Conservation (phyloP, 352 stramenopile species). For the Globisporangium orthogonon region DNA sequence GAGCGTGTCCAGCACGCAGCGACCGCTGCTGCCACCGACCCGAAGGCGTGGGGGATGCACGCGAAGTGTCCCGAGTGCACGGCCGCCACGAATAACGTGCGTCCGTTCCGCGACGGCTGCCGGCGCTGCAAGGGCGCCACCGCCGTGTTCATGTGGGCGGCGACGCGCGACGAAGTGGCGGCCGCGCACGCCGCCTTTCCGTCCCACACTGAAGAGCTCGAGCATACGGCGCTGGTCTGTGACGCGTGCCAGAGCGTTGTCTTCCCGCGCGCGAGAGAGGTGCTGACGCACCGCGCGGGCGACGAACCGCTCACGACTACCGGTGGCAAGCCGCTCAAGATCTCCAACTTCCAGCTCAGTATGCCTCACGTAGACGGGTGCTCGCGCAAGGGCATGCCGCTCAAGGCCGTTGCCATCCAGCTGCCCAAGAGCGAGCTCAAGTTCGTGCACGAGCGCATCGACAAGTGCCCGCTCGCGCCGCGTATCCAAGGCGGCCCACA, state of each 20-base stretch:
- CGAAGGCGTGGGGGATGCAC: slow-evolving; percentile 20
- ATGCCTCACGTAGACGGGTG: slow-evolving; percentile 88
- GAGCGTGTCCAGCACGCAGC: slow-evolving; percentile 24
- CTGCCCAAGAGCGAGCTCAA: slow-evolving; percentile 84
- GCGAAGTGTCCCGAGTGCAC: slow-evolving; percentile 82
- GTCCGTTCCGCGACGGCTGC: slow-evolving; percentile 80
- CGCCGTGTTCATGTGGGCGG: slow-evolving; percentile 65
- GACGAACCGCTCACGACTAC: slow-evolving; percentile 41
- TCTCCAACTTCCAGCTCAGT: slow-evolving; percentile 81
- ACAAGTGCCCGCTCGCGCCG: slow-evolving; percentile 52
- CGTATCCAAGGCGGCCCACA: slow-evolving; percentile 50
- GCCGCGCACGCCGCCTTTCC: slow-evolving; percentile 67
- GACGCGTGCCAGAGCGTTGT: slow-evolving; percentile 66
- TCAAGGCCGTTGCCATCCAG: slow-evolving; percentile 57
- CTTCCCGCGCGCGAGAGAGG: slow-evolving; percentile 66
- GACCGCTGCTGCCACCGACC: not conserved
- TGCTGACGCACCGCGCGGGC: slow-evolving; percentile 52
- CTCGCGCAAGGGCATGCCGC: slow-evolving; percentile 72
- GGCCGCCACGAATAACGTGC: slow-evolving; percentile 76
- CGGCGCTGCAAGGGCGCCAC: slow-evolving; percentile 74
- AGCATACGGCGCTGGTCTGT: slow-evolving; percentile 68
- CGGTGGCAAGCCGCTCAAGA: slow-evolving; percentile 58
- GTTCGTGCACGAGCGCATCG: slow-evolving; percentile 78
- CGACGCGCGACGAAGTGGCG: slow-evolving; percentile 55
- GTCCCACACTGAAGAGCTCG: slow-evolving; percentile 49